A percentile compares a stretch with the other conserved stretches of the same genome.
phyloP scores from a whole-genome alignment of 257 asterid genomes.

The Nyctanthes arbortristis region DNA sequence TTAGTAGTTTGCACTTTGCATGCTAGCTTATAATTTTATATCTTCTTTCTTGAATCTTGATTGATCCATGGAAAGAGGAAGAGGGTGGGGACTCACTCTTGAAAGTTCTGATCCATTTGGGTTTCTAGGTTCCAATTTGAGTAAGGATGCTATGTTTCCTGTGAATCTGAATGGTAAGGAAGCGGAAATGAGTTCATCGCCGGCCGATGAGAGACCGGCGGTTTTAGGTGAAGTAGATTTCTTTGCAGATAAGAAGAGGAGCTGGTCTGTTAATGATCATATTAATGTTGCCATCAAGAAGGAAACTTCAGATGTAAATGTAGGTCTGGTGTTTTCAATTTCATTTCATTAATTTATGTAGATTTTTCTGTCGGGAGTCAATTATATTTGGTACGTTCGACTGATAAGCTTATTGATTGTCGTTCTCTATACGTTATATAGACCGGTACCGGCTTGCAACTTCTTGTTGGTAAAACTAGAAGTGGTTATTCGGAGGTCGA shows the following conservation, averaged over 20 bases:
- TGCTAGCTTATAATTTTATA: too few relatives aligned
- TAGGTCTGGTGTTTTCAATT: slow-evolving; percentile 31
- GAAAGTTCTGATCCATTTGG: slow-evolving; percentile 59
- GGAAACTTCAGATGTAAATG: slow-evolving; percentile 54
- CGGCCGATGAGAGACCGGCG: slow-evolving; percentile 28
- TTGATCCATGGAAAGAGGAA: slow-evolving; percentile 76
- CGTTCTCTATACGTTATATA: too few relatives aligned
- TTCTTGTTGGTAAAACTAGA: slow-evolving; percentile 67
- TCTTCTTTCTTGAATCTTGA: neutral
- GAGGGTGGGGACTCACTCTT: slow-evolving; percentile 53
- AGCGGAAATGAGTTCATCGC: slow-evolving; percentile 21
- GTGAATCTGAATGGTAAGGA: slow-evolving; percentile 35
- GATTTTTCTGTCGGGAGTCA: neutral
- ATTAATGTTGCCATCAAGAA: slow-evolving; percentile 46
- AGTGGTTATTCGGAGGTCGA: slow-evolving; percentile 86
- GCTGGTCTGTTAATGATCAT: slow-evolving; percentile 12
- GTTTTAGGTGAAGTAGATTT: slow-evolving; percentile 68
- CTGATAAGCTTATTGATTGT: too few relatives aligned
- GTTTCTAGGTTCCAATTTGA: slow-evolving; percentile 56
- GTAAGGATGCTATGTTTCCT: slow-evolving; percentile 43
- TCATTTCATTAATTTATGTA: neutral
- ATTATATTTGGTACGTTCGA: too few relatives aligned
- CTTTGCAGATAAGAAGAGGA: slow-evolving; percentile 57
- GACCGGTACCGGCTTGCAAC: slow-evolving; percentile 94
- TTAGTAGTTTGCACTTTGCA: neutral